A percentile compares a stretch with the other conserved stretches of the same genome.
These are phyloP conservation scores for Mycena olivaceomarginata DNA, from an alignment of 768 basidiomycete genomes.

Conservation along the genomic window DNA sequence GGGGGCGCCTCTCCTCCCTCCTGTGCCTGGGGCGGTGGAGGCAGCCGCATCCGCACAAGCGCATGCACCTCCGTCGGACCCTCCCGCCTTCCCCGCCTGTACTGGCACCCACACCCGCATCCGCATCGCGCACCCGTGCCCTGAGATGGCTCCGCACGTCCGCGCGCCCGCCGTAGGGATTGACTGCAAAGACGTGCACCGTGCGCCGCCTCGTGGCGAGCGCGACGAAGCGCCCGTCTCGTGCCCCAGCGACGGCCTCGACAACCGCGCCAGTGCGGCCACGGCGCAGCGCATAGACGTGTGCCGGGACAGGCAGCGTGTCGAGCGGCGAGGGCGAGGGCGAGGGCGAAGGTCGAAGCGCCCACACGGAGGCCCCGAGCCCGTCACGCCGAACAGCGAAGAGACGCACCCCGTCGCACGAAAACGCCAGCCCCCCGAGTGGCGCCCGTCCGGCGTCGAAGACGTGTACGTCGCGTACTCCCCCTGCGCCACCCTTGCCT, in stretches of 20 bases:
- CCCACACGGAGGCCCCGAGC: slow-evolving; percentile 38
- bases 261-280: slow-evolving; percentile 43
- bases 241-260: slow-evolving; percentile 14
- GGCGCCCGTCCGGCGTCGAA: slow-evolving; percentile 64
- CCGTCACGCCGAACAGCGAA: slow-evolving; percentile 41
- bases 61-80: slow-evolving; percentile 72
- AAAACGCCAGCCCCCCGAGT: slow-evolving; percentile 33
- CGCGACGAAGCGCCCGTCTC: slow-evolving; percentile 31
- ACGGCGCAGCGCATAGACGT: slow-evolving; percentile 38
- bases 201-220: slow-evolving; percentile 24
- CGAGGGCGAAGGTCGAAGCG: slow-evolving; percentile 4
- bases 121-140: slow-evolving; percentile 73
- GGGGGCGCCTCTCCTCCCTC: slow-evolving; percentile 12
- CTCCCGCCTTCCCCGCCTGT: not conserved
- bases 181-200: slow-evolving; percentile 67
- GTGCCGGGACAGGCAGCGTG: slow-evolving; percentile 68
- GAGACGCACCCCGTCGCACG: slow-evolving; percentile 30
- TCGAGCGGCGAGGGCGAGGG: not conserved
- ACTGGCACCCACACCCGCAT: not conserved
- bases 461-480: slow-evolving; percentile 27
- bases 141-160: slow-evolving; percentile 78
- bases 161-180: slow-evolving; percentile 84
- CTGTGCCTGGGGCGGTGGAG: not conserved
- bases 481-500: not conserved
- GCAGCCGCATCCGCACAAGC: slow-evolving; percentile 69